Conservation (phyloP, 2,329 filamentous ascomycete genomes). For the Aspergillus sergii region DNA sequence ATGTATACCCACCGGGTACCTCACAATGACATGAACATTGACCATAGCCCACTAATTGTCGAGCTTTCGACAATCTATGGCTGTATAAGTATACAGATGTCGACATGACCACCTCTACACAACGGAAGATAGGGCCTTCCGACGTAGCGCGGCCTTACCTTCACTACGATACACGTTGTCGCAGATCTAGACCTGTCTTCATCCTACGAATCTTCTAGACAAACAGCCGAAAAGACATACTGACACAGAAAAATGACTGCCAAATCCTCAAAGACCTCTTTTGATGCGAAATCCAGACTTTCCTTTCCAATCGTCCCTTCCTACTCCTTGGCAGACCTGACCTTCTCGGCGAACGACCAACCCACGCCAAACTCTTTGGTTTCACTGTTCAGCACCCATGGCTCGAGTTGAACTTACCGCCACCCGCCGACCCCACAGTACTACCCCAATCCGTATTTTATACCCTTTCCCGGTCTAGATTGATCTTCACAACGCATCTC, state of each 20-base stretch:
- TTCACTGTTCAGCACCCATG: background rate
- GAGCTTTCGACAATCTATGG: too few species aligned
- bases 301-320: background rate
- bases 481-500: background rate
- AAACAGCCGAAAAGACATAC: too few species aligned
- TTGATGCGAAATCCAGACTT: background rate
- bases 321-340: background rate
- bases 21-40: too few species aligned
- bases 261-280: background rate
- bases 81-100: too few species aligned
- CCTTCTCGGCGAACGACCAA: background rate
- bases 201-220: background rate
- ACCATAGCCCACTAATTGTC: too few species aligned
- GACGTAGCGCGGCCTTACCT: too few species aligned
- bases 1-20: too few species aligned
- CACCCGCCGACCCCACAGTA: background rate
- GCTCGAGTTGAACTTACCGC: background rate
- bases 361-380: background rate
- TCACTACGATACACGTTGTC: too few species aligned
- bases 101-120: too few species aligned
- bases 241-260: too few species aligned
- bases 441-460: background rate
- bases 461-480: background rate
- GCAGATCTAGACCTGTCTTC: background rate
- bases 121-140: too few species aligned